Base-by-base conservation (phyloP, 805 yeast genomes). In the Kregervanrija fluxuum region DNA sequence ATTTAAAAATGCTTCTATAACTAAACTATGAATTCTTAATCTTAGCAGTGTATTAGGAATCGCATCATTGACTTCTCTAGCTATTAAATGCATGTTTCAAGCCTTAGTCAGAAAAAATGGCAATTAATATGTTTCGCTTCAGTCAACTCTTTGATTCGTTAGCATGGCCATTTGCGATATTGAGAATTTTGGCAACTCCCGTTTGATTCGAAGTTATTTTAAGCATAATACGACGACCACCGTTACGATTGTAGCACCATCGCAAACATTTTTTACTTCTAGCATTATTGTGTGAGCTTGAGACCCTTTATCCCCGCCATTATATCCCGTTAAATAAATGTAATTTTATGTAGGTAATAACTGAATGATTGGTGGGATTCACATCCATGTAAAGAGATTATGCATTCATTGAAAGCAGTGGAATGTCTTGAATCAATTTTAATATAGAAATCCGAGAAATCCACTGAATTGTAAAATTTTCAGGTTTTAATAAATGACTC, bases 231-330 rank as follows among this genome's bases (percentile, higher is more conserved):
- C 38, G 44, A 46, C 71, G 77, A 2, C 76, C 77, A 12, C 77
- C 76, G 43, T 72, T 72, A 47, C 77, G 56, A 11, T 73, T 2
- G 74, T 69, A 12, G 76, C 77, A 22, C 59, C 62, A 5, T 67
- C 61, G 40, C 64, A 62, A 2, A 63, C 55, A 43, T 65, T 64
- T 43, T 67, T 59, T 3, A 74, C 73, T 48, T 73, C 77, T 2
- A 68, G 44, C 49, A 54, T 43, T 22, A 51, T n/a, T 5, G 51
- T 37, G 0, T 30, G 34, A 3, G 49, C 40, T 5, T 36, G 33
- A 14, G 45, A 41, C 33, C 39, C 35, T 4, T 36, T 39, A 51
- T 54, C 9, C 43, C 44, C 30, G 9, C 30, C 13, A n/a, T n/a
- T n/a, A n/a, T n/a, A n/a, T n/a, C n/a, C n/a, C n/a, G n/a, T n/a